Conservation (phyloP, 345 rosid genomes). For the Citropsis articulata region DNA sequence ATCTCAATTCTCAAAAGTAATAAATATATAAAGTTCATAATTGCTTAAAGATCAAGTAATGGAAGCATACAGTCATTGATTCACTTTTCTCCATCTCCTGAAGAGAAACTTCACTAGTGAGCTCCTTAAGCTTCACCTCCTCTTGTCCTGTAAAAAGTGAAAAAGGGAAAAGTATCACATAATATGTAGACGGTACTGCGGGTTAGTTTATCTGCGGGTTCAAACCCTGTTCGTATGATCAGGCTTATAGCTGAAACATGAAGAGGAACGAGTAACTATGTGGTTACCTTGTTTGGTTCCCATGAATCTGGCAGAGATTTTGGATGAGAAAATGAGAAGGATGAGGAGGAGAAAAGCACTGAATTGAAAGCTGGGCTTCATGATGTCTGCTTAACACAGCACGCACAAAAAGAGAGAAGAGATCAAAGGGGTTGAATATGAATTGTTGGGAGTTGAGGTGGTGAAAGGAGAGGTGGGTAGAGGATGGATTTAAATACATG, state of each 20-base stretch:
- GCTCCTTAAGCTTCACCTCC: constrained; percentile 25
- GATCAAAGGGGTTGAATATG: neutral
- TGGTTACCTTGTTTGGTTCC: constrained; percentile 27
- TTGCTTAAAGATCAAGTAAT: neutral
- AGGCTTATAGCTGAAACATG: neutral
- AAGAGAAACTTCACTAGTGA: constrained; percentile 18
- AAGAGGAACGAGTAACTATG: neutral
- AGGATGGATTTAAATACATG: constrained; percentile 30
- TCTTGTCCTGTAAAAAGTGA: constrained; percentile 27
- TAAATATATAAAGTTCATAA: neutral
- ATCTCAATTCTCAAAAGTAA: neutral
- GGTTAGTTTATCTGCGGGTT: neutral
- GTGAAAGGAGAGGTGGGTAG: constrained; percentile 8
- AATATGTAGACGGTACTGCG: neutral
- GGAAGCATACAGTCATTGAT: constrained; percentile 26
- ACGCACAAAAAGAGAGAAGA: neutral
- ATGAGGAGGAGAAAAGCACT: constrained; percentile 36
- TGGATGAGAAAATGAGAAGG: constrained; percentile 29
- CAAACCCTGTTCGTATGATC: too few species aligned
- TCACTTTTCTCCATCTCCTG: constrained; percentile 24
- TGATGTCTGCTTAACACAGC: constrained; percentile 17
- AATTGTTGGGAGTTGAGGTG: constrained; percentile 8
- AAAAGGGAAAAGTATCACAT: too few species aligned
- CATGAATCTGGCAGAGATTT: constrained; percentile 33
- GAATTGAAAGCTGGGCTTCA: constrained; percentile 43